Conservation (phyloP, 177 flowering plant species). For the Vitis hybrid region DNA sequence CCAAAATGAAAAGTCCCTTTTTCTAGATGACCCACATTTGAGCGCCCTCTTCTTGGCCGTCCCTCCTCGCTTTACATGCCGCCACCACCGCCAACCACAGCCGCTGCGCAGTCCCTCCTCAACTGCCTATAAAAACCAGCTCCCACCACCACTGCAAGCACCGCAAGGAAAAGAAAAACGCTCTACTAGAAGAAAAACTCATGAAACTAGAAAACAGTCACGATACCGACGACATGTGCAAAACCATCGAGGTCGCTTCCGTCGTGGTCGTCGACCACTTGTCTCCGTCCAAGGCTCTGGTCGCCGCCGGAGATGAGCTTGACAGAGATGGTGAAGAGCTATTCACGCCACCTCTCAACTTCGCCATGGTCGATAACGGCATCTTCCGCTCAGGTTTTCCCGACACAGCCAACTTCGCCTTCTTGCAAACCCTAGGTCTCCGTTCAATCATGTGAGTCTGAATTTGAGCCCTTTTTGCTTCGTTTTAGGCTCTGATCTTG, state of each 20-base stretch:
- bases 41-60: too few species aligned
- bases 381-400: conserved; percentile 90
- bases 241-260: conserved; percentile 21
- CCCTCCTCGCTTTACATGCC: too few species aligned
- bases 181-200: not conserved
- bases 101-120: too few species aligned
- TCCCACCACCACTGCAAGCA: too few species aligned
- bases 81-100: too few species aligned
- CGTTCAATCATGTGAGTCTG: conserved; percentile 72
- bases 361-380: conserved; percentile 84
- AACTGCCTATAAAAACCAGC: too few species aligned
- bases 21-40: too few species aligned
- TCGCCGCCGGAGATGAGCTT: conserved; percentile 18
- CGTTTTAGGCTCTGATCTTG: not conserved
- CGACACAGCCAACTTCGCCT: conserved; percentile 69
- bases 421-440: conserved; percentile 72
- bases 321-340: conserved; percentile 24
- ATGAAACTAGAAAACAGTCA: conserved; percentile 5
- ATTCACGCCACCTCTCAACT: conserved; percentile 77
- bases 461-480: not conserved
- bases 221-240: conserved; percentile 17
- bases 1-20: too few species aligned
- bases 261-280: conserved; percentile 10
- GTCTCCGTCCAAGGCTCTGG: conserved; percentile 1
- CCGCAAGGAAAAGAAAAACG: too few species aligned